Percentiles rank a stretch among this genome's conserved stretches.
These are phyloP conservation scores for Kewa caespitosa DNA, from an alignment of 179 eudicot genomes.

Conservation along the genomic window DNA sequence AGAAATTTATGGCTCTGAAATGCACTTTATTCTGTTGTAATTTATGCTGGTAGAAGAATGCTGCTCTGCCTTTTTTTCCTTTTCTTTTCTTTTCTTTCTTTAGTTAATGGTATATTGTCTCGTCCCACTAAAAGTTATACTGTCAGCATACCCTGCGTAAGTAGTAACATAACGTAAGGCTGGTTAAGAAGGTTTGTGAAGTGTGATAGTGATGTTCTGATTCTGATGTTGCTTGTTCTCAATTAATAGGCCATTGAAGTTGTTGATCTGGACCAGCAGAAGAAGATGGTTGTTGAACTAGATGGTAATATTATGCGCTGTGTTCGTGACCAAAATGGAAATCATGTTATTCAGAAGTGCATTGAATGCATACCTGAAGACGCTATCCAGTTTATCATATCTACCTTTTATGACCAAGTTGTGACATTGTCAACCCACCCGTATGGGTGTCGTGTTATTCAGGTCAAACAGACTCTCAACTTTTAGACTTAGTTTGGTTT, in stretches of 20 bases:
- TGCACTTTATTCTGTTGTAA: not conserved
- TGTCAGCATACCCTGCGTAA: too few species aligned
- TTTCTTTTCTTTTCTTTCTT: not conserved
- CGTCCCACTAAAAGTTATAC: too few species aligned
- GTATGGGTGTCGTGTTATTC: constrained; percentile 99
- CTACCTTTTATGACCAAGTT: constrained; percentile 88
- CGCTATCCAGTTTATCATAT: constrained; percentile 78
- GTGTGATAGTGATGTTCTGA: not conserved
- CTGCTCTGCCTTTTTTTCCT: too few species aligned
- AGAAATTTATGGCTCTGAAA: not conserved
- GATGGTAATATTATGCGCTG: constrained; percentile 98
- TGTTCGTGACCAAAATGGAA: constrained; percentile 99
- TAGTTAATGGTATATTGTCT: not conserved
- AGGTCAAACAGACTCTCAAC: constrained; percentile 43
- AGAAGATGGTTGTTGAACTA: constrained; percentile 91
- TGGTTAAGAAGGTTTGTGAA: not conserved
- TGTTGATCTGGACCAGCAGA: constrained; percentile 91
- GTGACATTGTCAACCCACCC: constrained; percentile 95
- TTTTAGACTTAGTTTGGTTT: not conserved
- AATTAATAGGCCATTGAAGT: constrained; percentile 86
- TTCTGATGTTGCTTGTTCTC: constrained; percentile 4
- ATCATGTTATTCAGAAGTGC: constrained; percentile 97
- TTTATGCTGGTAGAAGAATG: not conserved
- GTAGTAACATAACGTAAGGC: too few species aligned
- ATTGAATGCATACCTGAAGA: constrained; percentile 97